These are phyloP conservation scores for Amanita polypyramis DNA, from an alignment of 768 basidiomycete species.

Conservation along the genomic window DNA sequence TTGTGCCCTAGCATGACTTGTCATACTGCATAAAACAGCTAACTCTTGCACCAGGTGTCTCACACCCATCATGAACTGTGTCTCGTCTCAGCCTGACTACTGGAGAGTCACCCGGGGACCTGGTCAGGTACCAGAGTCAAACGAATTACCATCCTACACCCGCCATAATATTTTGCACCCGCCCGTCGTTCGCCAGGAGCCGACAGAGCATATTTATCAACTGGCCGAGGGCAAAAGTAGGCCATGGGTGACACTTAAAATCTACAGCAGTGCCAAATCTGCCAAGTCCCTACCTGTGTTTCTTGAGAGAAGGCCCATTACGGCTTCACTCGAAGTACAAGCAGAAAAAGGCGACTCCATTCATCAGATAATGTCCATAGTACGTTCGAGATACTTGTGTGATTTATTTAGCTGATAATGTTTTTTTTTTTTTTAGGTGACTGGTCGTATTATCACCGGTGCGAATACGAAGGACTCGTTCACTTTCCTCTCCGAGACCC, in stretches of 20 bases:
- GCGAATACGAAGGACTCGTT: constrained; percentile 30
- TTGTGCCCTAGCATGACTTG: constrained; percentile 17
- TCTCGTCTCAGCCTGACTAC: constrained; percentile 38
- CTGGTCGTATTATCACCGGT: constrained; percentile 42
- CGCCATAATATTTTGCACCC: constrained; percentile 34
- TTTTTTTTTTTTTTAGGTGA: constrained; percentile 23
- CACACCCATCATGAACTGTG: constrained; percentile 13
- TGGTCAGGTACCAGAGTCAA: constrained; percentile 39
- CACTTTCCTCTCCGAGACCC: constrained; percentile 32
- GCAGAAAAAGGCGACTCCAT: constrained; percentile 44
- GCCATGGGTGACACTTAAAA: constrained; percentile 34
- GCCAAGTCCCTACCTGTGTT: constrained; percentile 39
- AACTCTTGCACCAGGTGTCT: constrained; percentile 2
- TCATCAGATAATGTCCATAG: constrained; percentile 33
- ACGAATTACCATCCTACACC: constrained; percentile 38
- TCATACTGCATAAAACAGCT: background rate
- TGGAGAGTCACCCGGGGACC: constrained; percentile 38
- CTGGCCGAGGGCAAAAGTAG: constrained; percentile 29
- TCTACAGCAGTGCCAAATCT: constrained; percentile 43
- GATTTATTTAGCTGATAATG: background rate
- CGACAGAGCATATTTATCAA: constrained; percentile 38
- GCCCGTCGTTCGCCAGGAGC: constrained; percentile 27
- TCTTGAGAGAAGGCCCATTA: constrained; percentile 45
- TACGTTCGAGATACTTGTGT: constrained; percentile 16
- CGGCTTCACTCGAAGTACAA: constrained; percentile 32